These are phyloP conservation scores for Pistacia atlantica DNA, from an alignment of 345 rosid genomes.

Conservation along the genomic window DNA sequence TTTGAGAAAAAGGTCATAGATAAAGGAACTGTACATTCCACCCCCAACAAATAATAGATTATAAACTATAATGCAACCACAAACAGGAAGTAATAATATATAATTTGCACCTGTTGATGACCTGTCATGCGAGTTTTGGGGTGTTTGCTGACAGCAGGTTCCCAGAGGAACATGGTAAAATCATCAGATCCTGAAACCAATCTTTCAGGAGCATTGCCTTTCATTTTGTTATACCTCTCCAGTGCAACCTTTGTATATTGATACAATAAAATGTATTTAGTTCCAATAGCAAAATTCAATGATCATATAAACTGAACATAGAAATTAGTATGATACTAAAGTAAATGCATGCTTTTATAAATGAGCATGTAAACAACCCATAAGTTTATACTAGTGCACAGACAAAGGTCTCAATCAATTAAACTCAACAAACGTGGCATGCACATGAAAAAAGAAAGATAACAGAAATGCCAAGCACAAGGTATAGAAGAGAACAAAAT, in stretches of 20 bases:
- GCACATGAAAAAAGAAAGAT: background rate
- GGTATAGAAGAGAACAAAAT: background rate
- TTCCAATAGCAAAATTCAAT: background rate
- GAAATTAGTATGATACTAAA: background rate
- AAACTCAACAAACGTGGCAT: too few relatives aligned
- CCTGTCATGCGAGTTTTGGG: conserved; percentile 83
- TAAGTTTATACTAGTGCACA: background rate
- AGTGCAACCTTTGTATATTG: conserved; percentile 58
- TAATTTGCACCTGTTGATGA: conserved; percentile 70
- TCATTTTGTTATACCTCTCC: conserved; percentile 81
- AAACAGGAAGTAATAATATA: background rate
- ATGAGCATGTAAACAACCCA: background rate
- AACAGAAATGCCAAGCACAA: conserved; percentile 17
- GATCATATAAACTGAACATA: background rate
- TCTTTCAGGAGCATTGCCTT: conserved; percentile 82
- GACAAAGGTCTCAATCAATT: background rate
- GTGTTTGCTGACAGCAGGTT: conserved; percentile 80
- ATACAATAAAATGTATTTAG: conserved; percentile 8
- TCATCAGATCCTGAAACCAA: conserved; percentile 97
- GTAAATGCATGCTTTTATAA: background rate
- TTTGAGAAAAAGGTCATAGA: background rate
- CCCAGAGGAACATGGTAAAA: conserved; percentile 96
- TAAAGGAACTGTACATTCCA: background rate
- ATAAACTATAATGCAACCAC: conserved; percentile 10
- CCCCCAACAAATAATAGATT: background rate